Percentiles rank a stretch among this genome's conserved stretches.
Evolutionary conservation across 805 yeast genomes (phyloP).

Genomic region (Kodamaea kaohsiungensis): DNA sequence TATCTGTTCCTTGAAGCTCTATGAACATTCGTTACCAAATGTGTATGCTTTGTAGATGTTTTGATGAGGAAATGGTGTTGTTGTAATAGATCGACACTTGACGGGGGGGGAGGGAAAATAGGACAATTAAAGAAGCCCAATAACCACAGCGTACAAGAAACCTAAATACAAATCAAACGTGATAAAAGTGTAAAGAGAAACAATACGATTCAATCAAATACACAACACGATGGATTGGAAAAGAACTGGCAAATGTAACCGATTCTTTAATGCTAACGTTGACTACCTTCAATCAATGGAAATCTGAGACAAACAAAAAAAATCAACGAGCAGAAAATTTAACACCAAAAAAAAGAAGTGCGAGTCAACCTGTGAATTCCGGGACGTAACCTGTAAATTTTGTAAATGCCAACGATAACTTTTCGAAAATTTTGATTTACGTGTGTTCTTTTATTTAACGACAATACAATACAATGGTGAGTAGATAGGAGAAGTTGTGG

Average conservation of each 20-base stretch:
- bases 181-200: background rate
- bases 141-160: background rate
- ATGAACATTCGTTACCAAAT: background rate
- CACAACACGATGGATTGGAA: background rate
- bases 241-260: background rate
- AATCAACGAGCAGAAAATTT: conserved; percentile 4
- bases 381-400: background rate
- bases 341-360: background rate
- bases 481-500: background rate
- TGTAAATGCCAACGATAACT: background rate
- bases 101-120: background rate
- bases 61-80: background rate
- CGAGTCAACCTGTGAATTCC: background rate
- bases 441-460: conserved; percentile 7
- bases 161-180: background rate
- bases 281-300: background rate
- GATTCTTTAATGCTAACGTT: background rate
- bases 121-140: background rate
- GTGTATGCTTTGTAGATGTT: background rate
- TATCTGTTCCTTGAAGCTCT: background rate
- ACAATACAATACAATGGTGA: conserved; percentile 2
- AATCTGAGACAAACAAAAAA: conserved; percentile 1
- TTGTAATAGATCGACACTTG: background rate
- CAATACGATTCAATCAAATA: background rate
- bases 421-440: conserved; percentile 7